Percentiles rank a stretch among this genome's conserved stretches.
Evolutionary conservation across 345 rosid genomes (phyloP).

Genomic region (Hypericum androsaemum): DNA sequence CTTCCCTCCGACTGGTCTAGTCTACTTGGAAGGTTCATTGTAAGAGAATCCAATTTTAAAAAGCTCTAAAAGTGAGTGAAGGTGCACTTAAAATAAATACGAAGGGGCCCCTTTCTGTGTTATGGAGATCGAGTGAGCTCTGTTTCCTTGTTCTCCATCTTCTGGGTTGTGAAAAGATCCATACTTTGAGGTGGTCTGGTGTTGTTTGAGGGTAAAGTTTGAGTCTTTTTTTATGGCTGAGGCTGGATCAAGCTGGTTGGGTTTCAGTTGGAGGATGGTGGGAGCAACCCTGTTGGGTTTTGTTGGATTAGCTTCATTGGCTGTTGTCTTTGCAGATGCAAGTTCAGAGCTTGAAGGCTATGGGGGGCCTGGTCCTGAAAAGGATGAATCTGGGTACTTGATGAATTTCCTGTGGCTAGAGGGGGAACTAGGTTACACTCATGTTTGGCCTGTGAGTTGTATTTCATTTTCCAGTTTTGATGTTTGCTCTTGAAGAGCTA

Average conservation of each 20-base stretch:
- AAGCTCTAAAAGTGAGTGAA: no score
- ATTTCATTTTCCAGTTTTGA: not conserved
- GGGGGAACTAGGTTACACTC: constrained; percentile 25
- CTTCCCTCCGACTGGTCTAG: no score
- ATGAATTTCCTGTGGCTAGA: constrained; percentile 15
- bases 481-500: not conserved
- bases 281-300: constrained; percentile 10
- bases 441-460: constrained; percentile 33
- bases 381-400: constrained; percentile 4
- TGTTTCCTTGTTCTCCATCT: no score
- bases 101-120: no score
- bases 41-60: no score
- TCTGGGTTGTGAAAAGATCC: no score
- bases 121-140: no score
- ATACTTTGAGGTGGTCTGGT: no score
- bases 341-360: constrained; percentile 8
- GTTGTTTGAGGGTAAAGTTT: not conserved
- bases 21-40: no score
- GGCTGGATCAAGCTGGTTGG: constrained; percentile 1
- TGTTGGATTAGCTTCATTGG: constrained; percentile 12
- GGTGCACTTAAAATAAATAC: no score
- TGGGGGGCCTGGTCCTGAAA: not conserved
- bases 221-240: constrained; percentile 11
- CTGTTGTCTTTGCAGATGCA: constrained; percentile 17
- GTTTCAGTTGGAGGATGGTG: constrained; percentile 4